Percentiles rank a stretch among this genome's conserved stretches.
These are phyloP conservation scores for Piper betle DNA, from an alignment of 164 flowering plant genomes.

Conservation along the genomic window DNA sequence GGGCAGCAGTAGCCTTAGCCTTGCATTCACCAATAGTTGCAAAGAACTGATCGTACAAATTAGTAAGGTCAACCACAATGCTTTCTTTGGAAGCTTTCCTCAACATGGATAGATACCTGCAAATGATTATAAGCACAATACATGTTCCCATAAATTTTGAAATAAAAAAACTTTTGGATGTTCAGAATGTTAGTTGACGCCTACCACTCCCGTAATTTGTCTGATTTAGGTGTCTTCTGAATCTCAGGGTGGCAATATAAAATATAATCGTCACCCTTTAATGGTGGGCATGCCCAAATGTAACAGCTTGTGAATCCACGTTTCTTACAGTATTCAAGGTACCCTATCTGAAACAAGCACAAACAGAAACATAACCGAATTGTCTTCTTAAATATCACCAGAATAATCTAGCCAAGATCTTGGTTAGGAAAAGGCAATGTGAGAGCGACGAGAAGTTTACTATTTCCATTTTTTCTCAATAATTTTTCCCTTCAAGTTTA, in stretches of 20 bases:
- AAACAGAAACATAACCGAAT: background rate
- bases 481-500: too few relatives aligned
- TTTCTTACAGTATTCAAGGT: constrained; percentile 86
- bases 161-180: too few relatives aligned
- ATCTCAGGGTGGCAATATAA: constrained; percentile 97
- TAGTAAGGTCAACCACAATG: constrained; percentile 80
- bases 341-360: constrained; percentile 61
- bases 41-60: constrained; percentile 90
- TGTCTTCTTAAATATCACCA: too few relatives aligned
- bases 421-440: too few relatives aligned
- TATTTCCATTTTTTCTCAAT: too few relatives aligned
- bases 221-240: constrained; percentile 96
- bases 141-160: background rate
- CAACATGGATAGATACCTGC: constrained; percentile 85
- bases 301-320: constrained; percentile 97
- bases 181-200: constrained; percentile 5
- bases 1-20: constrained; percentile 92
- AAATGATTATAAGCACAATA: constrained; percentile 1
- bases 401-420: too few relatives aligned
- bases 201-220: constrained; percentile 94
- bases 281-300: constrained; percentile 99
- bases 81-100: constrained; percentile 77
- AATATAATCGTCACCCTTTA: constrained; percentile 98
- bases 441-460: too few relatives aligned
- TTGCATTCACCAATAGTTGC: constrained; percentile 67